phyloP scores from a whole-genome alignment of 1,284 basidiomycete species.

The Ustilago nuda region DNA sequence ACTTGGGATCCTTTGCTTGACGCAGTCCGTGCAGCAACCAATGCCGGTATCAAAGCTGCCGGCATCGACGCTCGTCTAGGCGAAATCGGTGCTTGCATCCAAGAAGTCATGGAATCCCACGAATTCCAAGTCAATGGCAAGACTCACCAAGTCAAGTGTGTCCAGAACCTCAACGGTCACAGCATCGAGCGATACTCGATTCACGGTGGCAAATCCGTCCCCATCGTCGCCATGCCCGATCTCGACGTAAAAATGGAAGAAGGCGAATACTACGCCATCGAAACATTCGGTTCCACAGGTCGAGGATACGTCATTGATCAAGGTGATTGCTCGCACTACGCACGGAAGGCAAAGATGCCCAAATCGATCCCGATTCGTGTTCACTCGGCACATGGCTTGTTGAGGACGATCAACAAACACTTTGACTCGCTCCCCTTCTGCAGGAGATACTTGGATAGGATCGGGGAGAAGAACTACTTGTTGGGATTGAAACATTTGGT shows the following conservation, averaged over 20 bases:
- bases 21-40: constrained; percentile 92
- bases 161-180: constrained; percentile 68
- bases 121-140: constrained; percentile 93
- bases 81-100: constrained; percentile 90
- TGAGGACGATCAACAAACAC: constrained; percentile 89
- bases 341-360: constrained; percentile 76
- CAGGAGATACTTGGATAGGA: constrained; percentile 83
- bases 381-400: constrained; percentile 84
- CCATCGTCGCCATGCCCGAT: constrained; percentile 83
- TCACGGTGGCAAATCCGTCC: constrained; percentile 80
- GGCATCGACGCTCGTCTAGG: constrained; percentile 95
- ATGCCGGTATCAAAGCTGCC: constrained; percentile 81
- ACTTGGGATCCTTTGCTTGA: constrained; percentile 89
- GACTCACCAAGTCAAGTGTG: constrained; percentile 74
- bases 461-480: constrained; percentile 94
- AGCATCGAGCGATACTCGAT: constrained; percentile 66
- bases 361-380: constrained; percentile 73
- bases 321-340: constrained; percentile 93
- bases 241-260: constrained; percentile 97
- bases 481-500: constrained; percentile 90
- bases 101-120: constrained; percentile 99
- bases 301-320: constrained; percentile 86
- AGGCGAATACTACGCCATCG: constrained; percentile 98
- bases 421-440: constrained; percentile 98
- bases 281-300: constrained; percentile 98